These are phyloP conservation scores for Vitis hybrid DNA, from an alignment of 177 flowering plant species.

Conservation along the genomic window DNA sequence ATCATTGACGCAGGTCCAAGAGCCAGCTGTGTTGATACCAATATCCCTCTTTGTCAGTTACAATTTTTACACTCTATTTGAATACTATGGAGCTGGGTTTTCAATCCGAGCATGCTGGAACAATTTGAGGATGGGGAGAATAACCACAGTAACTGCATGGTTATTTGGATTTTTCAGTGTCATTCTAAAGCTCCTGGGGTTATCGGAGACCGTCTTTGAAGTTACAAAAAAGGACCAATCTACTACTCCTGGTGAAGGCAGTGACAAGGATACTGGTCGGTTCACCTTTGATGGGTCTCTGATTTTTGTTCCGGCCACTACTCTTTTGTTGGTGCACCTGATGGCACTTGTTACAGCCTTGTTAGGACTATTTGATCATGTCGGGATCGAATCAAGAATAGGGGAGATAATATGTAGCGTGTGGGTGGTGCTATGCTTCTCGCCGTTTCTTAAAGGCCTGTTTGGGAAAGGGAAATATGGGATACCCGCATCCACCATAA, in stretches of 20 bases:
- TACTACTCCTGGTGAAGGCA: neutral
- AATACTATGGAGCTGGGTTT: too few relatives aligned
- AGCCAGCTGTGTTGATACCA: too few relatives aligned
- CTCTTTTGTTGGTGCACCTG: conserved; percentile 34
- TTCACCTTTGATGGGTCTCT: conserved; percentile 57
- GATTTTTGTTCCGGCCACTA: conserved; percentile 40
- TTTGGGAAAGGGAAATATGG: conserved; percentile 51
- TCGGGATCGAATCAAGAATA: conserved; percentile 18
- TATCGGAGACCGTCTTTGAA: conserved; percentile 56
- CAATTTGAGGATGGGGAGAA: conserved; percentile 36
- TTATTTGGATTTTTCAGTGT: conserved; percentile 33
- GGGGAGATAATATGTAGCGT: conserved; percentile 45
- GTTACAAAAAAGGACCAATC: conserved; percentile 47
- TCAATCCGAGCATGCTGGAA: conserved; percentile 52
- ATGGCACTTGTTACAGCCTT: conserved; percentile 22
- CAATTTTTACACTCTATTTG: too few relatives aligned
- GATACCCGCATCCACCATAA: conserved; percentile 34
- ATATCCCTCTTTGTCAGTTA: too few relatives aligned
- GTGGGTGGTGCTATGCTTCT: conserved; percentile 40
- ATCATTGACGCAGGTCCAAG: conserved; percentile 25
- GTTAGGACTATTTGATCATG: neutral
- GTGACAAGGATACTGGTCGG: conserved; percentile 12
- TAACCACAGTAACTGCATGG: conserved; percentile 29
- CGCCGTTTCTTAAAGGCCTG: conserved; percentile 54
- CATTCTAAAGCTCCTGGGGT: conserved; percentile 38